Percentiles rank a stretch among this genome's conserved stretches.
phyloP scores from a whole-genome alignment of 2,329 filamentous ascomycete genomes.

The Westerdykella ornata region DNA sequence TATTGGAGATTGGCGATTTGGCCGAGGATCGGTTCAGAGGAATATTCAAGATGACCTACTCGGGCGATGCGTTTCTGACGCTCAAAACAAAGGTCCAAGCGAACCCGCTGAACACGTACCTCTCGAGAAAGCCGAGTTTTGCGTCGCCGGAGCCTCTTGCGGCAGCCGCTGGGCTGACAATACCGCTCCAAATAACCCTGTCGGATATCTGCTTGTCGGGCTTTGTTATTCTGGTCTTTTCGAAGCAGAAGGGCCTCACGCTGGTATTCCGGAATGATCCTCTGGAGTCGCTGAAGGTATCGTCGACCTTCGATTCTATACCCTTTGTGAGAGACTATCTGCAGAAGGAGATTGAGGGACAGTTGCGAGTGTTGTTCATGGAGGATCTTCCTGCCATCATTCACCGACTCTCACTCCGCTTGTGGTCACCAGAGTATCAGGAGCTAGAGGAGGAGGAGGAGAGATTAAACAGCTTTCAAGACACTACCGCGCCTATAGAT shows the following conservation, averaged over 20 bases:
- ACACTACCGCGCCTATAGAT: constrained; percentile 58
- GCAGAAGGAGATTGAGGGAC: constrained; percentile 90
- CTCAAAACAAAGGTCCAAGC: constrained; percentile 94
- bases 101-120: constrained; percentile 92
- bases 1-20: constrained; percentile 93
- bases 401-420: constrained; percentile 76
- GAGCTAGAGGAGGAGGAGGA: constrained; percentile 55
- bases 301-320: constrained; percentile 97
- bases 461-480: constrained; percentile 43
- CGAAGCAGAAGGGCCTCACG: constrained; percentile 91
- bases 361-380: constrained; percentile 91
- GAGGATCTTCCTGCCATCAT: constrained; percentile 96
- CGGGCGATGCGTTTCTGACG: constrained; percentile 90
- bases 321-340: constrained; percentile 96
- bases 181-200: constrained; percentile 92
- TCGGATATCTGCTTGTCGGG: constrained; percentile 94
- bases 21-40: constrained; percentile 95
- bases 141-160: constrained; percentile 89
- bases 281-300: constrained; percentile 94
- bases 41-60: constrained; percentile 99
- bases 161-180: constrained; percentile 85
- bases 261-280: constrained; percentile 97
- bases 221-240: constrained; percentile 97
- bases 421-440: constrained; percentile 85
- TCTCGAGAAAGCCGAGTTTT: constrained; percentile 84